Evolutionary conservation across 371 early-diverging fungal genomes (phyloP).

Genomic region (Mucor racemosus): DNA sequence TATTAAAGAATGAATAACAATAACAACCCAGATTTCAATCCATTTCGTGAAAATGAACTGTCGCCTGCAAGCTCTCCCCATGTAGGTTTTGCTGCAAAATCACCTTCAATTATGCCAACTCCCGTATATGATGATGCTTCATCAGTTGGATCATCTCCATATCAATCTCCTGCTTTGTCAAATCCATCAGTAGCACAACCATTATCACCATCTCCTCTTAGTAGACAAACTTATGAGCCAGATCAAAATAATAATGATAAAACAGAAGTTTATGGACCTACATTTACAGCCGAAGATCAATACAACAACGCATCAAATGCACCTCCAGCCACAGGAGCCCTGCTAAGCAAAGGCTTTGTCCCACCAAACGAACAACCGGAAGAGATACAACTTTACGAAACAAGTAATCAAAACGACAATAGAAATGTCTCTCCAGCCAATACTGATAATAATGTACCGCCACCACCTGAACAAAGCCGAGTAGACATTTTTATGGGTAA

Average conservation of each 20-base stretch:
- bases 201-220: conserved; percentile 4
- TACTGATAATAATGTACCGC: background rate
- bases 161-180: background rate
- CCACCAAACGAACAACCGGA: conserved; percentile 12
- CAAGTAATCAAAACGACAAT: background rate
- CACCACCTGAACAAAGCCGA: conserved; percentile 16
- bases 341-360: conserved; percentile 13
- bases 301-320: background rate
- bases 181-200: background rate
- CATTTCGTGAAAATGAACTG: background rate
- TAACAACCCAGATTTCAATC: background rate
- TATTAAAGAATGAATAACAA: background rate
- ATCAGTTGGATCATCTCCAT: conserved; percentile 10
- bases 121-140: conserved; percentile 24
- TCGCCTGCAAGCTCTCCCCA: conserved; percentile 14
- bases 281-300: conserved; percentile 14
- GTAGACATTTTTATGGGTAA: conserved; percentile 18
- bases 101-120: conserved; percentile 32
- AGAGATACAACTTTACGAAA: conserved; percentile 8
- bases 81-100: conserved; percentile 22
- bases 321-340: background rate
- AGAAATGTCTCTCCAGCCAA: background rate
- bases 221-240: background rate
- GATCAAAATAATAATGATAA: background rate
- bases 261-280: conserved; percentile 16